Conservation (phyloP, 331 rosid species). For the Dryas integrifolia region DNA sequence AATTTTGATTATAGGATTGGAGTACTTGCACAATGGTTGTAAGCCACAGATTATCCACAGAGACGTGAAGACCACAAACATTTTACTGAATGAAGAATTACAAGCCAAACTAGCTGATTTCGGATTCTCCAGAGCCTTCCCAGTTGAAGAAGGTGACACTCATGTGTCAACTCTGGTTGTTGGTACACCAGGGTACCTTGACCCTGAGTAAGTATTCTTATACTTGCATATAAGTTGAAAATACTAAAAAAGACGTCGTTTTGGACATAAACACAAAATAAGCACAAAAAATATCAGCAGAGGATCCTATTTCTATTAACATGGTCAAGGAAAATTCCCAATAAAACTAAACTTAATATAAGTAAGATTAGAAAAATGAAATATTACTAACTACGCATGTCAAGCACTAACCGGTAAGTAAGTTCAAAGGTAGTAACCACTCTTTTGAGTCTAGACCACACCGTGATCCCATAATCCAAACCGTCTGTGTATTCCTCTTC, state of each 20-base stretch:
- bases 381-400: too few relatives aligned
- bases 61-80: constrained; percentile 39
- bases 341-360: too few relatives aligned
- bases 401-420: too few relatives aligned
- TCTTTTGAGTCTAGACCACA: too few relatives aligned
- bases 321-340: too few relatives aligned
- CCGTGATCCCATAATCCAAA: too few relatives aligned
- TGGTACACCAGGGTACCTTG: constrained; percentile 40
- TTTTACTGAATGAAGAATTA: constrained; percentile 27
- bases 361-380: too few relatives aligned
- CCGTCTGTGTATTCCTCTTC: too few relatives aligned
- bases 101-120: constrained; percentile 37
- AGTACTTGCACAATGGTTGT: constrained; percentile 37
- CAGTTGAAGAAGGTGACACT: constrained; percentile 2
- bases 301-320: too few relatives aligned
- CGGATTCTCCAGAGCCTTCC: constrained; percentile 32
- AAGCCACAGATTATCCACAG: constrained; percentile 33
- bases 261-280: background rate
- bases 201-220: constrained; percentile 26
- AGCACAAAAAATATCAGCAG: background rate
- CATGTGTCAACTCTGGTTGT: constrained; percentile 19
- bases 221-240: background rate
- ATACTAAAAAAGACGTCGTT: too few relatives aligned
- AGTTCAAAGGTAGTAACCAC: too few relatives aligned
- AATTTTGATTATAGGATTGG: constrained; percentile 28